Base-by-base conservation (phyloP, 1,284 basidiomycete species). In the Sanghuangporus baumii region DNA sequence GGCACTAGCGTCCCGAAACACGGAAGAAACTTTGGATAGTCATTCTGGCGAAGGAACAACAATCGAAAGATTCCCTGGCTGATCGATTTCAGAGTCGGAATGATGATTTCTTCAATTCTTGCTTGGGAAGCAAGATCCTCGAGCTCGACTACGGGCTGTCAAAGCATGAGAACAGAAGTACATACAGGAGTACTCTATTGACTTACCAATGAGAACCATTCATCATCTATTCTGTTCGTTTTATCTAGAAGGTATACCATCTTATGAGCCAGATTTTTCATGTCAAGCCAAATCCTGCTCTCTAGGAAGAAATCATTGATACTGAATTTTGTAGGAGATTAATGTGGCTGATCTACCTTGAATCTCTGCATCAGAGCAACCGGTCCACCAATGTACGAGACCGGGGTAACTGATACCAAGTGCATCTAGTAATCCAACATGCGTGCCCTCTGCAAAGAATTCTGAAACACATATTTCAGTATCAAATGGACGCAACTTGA, bases 251-350 rank as follows among this genome's bases (percentile, higher is more conserved):
- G n/a, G 14, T 9, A 6, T 7, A 50, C 48, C 5, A 50, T 11
- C 47, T 57, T 60, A 55, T 58, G 43, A 7, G 50, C 37, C 57
- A 59, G 47, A 36, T 55, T 47, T 59, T 52, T 46, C 14, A 55
- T 14, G 23, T 63, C 20, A 57, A 5, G 16, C 61, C 57, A 31
- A 31, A 52, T 7, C 6, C 43, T 46, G 16, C 16, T 46, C 43
- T 46, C 43, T 46, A 16, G 2, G 50, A 51, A 11, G n/a, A 1
- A 41, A 9, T 46, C 9, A 16, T 6, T 46, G 6, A 16, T 9
- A 46, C 11, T 14, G 18, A 18, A n/a, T 14, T n/a, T 14, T 46
- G 1, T 18, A 6, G 16, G 9, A 9, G 1, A n/a, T 18, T 6
- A 46, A 16, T 9, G 18, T 6, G 18, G 43, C 6, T 14, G 14